Conservation (phyloP, 2,329 filamentous ascomycete genomes). For the Berkeleyomyces rouxiae region DNA sequence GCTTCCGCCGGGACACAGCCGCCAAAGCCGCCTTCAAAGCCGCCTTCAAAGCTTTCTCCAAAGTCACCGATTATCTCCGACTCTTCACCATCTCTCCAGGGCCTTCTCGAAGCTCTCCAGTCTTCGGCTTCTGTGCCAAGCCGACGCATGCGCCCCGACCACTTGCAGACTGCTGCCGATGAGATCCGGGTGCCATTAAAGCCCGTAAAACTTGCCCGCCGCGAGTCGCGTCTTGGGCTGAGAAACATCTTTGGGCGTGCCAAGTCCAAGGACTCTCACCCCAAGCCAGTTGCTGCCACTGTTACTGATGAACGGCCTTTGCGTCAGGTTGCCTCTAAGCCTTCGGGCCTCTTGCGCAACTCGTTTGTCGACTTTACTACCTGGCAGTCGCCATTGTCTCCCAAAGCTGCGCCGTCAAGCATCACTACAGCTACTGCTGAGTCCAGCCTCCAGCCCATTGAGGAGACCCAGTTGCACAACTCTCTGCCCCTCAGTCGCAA, state of each 20-base stretch:
- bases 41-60: background rate
- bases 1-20: background rate
- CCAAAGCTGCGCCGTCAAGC: background rate
- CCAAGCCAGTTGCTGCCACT: background rate
- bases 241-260: conserved; percentile 34
- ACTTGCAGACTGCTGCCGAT: conserved; percentile 9
- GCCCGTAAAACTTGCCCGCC: conserved; percentile 26
- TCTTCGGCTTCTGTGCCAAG: conserved; percentile 2
- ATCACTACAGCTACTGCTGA: background rate
- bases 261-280: conserved; percentile 20
- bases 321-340: conserved; percentile 4
- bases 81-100: background rate
- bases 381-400: conserved; percentile 20
- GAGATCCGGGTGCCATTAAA: conserved; percentile 28
- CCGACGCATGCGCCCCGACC: conserved; percentile 13
- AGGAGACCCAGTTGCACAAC: conserved; percentile 9
- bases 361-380: conserved; percentile 30
- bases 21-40: background rate
- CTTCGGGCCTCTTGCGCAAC: conserved; percentile 18
- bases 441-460: conserved; percentile 8
- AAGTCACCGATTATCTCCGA: background rate
- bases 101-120: conserved; percentile 1
- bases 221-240: conserved; percentile 36
- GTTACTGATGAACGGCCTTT: background rate
- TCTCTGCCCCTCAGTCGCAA: background rate